Conservation (phyloP, 345 rosid species). For the Syzygium aqueum region DNA sequence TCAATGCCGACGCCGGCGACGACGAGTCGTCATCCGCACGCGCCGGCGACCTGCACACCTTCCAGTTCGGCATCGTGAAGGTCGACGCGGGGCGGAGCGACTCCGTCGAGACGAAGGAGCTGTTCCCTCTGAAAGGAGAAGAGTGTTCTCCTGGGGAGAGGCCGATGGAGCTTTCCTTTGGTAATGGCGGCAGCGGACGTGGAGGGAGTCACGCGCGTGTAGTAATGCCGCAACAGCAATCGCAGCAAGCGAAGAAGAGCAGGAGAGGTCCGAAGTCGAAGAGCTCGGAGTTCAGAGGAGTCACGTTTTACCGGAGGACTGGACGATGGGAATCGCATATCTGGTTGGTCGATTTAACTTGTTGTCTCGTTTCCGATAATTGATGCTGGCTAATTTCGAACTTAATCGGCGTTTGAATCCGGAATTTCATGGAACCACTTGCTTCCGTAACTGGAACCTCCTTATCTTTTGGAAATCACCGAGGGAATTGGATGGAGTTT, state of each 20-base stretch:
- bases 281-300: slow-evolving; percentile 95
- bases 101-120: slow-evolving; percentile 43
- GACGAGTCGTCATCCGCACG: slow-evolving; percentile 66
- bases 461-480: neutral
- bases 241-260: slow-evolving; percentile 64
- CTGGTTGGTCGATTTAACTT: slow-evolving; percentile 30
- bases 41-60: slow-evolving; percentile 22
- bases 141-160: slow-evolving; percentile 21
- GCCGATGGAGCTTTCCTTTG: slow-evolving; percentile 49
- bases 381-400: neutral
- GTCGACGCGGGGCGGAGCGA: slow-evolving; percentile 23
- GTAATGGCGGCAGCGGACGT: slow-evolving; percentile 4
- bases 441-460: neutral
- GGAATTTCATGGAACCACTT: neutral
- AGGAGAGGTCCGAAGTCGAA: slow-evolving; percentile 96
- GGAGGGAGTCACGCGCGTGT: slow-evolving; percentile 27
- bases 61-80: slow-evolving; percentile 65
- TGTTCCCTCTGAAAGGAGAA: slow-evolving; percentile 45
- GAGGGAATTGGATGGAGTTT: neutral
- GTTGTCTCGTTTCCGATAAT: neutral
- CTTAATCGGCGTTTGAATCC: neutral
- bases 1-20: slow-evolving; percentile 65
- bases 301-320: slow-evolving; percentile 88
- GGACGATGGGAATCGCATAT: slow-evolving; percentile 99
- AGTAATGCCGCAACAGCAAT: slow-evolving; percentile 24